Evolutionary conservation across 495 filamentous ascomycete genomes (phyloP).

Genomic region (Chaetomidium leptoderma): DNA sequence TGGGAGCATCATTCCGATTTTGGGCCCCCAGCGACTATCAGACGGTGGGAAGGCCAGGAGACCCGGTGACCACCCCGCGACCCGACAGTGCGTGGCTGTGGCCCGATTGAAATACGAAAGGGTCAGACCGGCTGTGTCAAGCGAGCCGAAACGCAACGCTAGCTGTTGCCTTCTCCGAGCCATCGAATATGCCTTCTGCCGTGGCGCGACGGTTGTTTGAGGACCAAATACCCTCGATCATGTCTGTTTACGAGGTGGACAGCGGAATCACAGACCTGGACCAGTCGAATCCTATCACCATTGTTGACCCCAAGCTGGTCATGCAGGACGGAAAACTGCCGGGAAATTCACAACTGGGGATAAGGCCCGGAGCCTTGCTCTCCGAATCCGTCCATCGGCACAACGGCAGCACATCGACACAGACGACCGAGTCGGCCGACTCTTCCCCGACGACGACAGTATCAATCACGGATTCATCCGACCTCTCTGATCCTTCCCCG

Average conservation of each 20-base stretch:
- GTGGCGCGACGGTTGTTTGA: slow-evolving; percentile 50
- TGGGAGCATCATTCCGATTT: slow-evolving; percentile 1
- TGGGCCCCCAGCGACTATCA: slow-evolving; percentile 20
- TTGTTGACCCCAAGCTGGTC: slow-evolving; percentile 42
- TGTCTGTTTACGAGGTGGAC: slow-evolving; percentile 63
- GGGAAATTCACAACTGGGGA: slow-evolving; percentile 29
- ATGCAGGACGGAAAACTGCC: slow-evolving; percentile 37
- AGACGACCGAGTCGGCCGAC: slow-evolving; percentile 78
- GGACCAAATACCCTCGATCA: slow-evolving; percentile 68
- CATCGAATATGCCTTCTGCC: slow-evolving; percentile 51
- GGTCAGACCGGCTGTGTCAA: slow-evolving; percentile 12
- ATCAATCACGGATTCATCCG: slow-evolving; percentile 87
- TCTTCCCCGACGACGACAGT: slow-evolving; percentile 93
- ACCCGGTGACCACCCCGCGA: slow-evolving; percentile 23
- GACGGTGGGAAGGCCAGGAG: slow-evolving; percentile 16
- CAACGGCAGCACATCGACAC: slow-evolving; percentile 69
- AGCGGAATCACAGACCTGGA: slow-evolving; percentile 36
- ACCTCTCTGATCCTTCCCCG: slow-evolving; percentile 83
- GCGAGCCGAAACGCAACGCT: background rate
- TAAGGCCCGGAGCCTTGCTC: slow-evolving; percentile 35
- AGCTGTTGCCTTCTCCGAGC: slow-evolving; percentile 6
- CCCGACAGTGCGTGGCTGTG: slow-evolving; percentile 23
- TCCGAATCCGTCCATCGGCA: slow-evolving; percentile 50
- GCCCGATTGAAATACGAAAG: slow-evolving; percentile 22
- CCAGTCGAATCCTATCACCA: slow-evolving; percentile 40